Evolutionary conservation across 2,329 filamentous ascomycete genomes (phyloP).

Genomic region (Beauveria pseudobassiana): DNA sequence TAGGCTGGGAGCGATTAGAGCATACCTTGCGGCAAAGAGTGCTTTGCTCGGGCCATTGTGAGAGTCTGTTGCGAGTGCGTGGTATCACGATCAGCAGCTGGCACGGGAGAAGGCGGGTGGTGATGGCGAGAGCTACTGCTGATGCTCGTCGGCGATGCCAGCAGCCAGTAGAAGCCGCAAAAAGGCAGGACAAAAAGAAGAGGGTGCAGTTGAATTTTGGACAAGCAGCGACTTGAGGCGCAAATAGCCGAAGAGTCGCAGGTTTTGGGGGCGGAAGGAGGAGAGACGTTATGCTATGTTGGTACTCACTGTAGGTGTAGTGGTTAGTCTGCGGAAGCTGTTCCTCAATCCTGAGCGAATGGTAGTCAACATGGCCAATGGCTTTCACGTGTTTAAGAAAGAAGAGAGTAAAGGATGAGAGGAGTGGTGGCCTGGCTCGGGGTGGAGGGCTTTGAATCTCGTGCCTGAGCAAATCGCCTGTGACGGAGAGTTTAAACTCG

Average conservation of each 20-base stretch:
- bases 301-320: slow-evolving; percentile 17
- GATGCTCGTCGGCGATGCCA: not conserved
- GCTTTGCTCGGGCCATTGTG: slow-evolving; percentile 52
- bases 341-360: slow-evolving; percentile 27
- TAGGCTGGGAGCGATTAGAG: not conserved
- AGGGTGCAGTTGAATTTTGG: not conserved
- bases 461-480: slow-evolving; percentile 1
- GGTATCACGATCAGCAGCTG: slow-evolving; percentile 9
- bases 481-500: slow-evolving; percentile 3
- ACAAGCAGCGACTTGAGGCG: not conserved
- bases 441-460: slow-evolving; percentile 4
- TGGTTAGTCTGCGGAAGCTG: slow-evolving; percentile 24
- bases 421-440: not conserved
- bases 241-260: not conserved
- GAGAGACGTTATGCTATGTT: not conserved
- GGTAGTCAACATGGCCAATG: slow-evolving; percentile 28
- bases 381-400: slow-evolving; percentile 11
- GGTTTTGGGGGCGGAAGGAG: not conserved
- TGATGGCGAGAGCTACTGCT: not conserved
- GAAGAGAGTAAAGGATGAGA: not conserved
- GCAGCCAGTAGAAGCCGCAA: not conserved
- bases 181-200: not conserved
- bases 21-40: slow-evolving; percentile 48
- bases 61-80: slow-evolving; percentile 15
- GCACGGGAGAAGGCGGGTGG: not conserved